Conservation (phyloP, 371 early-diverging fungal species). For the Mortierella polycephala region DNA sequence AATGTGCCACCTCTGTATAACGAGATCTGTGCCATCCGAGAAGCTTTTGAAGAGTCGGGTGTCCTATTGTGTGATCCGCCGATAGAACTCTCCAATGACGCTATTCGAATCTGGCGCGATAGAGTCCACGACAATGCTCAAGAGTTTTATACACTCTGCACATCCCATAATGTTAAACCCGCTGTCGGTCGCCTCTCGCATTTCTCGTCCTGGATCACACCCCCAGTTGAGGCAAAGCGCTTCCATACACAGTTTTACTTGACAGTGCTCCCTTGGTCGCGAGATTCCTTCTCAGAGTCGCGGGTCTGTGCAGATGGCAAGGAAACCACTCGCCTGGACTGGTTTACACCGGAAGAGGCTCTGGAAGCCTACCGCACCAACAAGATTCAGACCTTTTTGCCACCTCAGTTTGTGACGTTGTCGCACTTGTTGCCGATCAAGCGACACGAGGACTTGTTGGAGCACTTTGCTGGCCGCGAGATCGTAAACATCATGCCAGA, state of each 20-base stretch:
- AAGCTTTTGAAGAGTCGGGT: constrained; percentile 87
- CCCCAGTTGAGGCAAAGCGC: constrained; percentile 68
- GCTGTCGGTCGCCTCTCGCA: constrained; percentile 60
- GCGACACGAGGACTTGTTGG: constrained; percentile 52
- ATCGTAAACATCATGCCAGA: constrained; percentile 64
- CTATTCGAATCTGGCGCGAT: constrained; percentile 61
- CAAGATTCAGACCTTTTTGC: constrained; percentile 60
- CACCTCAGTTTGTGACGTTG: constrained; percentile 78
- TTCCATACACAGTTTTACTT: constrained; percentile 84
- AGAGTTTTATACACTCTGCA: constrained; percentile 68
- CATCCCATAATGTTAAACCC: constrained; percentile 57
- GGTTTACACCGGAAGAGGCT: constrained; percentile 77
- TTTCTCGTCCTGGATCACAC: constrained; percentile 87
- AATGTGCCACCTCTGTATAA: constrained; percentile 38
- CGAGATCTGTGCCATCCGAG: constrained; percentile 81
- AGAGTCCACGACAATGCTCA: constrained; percentile 60
- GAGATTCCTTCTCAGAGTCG: constrained; percentile 44
- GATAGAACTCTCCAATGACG: constrained; percentile 44
- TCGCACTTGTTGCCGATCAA: constrained; percentile 52
- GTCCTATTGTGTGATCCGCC: constrained; percentile 67
- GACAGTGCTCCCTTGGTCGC: constrained; percentile 60
- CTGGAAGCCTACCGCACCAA: constrained; percentile 55
- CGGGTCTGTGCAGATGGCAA: constrained; percentile 65
- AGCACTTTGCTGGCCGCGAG: constrained; percentile 47
- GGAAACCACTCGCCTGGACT: constrained; percentile 72